phyloP scores from a whole-genome alignment of 352 stramenopile genomes.

The Phytophthora cactorum region DNA sequence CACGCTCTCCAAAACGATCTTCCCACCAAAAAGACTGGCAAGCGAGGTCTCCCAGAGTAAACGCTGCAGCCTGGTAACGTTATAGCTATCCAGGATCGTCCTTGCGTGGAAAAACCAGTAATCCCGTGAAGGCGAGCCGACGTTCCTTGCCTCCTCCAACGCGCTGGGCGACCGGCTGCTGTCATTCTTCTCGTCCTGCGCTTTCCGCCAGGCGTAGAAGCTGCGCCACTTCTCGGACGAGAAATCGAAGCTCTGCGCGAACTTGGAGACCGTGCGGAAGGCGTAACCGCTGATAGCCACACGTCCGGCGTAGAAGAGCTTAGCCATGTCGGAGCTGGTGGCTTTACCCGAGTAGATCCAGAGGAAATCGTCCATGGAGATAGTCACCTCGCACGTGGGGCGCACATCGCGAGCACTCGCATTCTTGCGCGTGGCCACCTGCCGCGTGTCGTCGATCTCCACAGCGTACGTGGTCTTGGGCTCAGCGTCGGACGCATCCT shows the following conservation, averaged over 20 bases:
- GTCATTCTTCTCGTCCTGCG: conserved; percentile 46
- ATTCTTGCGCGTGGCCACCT: conserved; percentile 70
- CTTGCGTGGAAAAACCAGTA: conserved; percentile 79
- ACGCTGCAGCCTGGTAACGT: conserved; percentile 72
- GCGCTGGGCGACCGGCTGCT: conserved; percentile 37
- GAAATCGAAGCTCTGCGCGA: conserved; percentile 89
- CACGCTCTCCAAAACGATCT: conserved; percentile 65
- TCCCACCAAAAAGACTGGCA: conserved; percentile 67
- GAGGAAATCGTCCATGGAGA: conserved; percentile 88
- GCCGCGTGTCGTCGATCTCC: conserved; percentile 52
- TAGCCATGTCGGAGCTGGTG: conserved; percentile 72
- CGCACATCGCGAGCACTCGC: conserved; percentile 43
- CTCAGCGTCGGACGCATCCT: conserved; percentile 40
- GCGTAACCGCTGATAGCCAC: conserved; percentile 83
- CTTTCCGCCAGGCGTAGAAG: conserved; percentile 74
- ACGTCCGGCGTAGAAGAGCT: conserved; percentile 83
- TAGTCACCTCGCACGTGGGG: conserved; percentile 78
- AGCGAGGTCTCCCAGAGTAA: conserved; percentile 80
- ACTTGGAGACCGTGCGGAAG: conserved; percentile 81
- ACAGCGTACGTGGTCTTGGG: conserved; percentile 75
- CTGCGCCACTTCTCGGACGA: conserved; percentile 79
- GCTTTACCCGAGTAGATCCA: conserved; percentile 89
- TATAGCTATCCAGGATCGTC: conserved; percentile 64
- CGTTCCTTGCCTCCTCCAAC: conserved; percentile 49
- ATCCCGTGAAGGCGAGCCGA: conserved; percentile 65